phyloP scores from a whole-genome alignment of 192 early-diverging fungal species.

The Mortierella alpina region DNA sequence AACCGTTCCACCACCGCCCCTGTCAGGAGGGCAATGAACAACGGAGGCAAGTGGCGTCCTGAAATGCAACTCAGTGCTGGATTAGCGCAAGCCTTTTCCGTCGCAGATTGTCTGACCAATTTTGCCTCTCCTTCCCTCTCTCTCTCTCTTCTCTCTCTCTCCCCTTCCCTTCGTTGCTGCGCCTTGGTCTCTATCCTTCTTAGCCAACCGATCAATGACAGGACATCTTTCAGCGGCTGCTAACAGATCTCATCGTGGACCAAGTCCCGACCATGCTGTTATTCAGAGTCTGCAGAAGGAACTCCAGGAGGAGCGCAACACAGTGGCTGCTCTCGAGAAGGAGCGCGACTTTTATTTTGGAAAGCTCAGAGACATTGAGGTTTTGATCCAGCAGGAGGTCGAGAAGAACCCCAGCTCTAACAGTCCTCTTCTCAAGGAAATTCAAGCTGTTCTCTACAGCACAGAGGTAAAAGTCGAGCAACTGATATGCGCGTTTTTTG shows the following conservation, averaged over 20 bases:
- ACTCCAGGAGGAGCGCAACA: slow-evolving; percentile 82
- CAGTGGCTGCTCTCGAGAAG: slow-evolving; percentile 93
- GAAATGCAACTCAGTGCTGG: no score
- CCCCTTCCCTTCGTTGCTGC: slow-evolving; percentile 27
- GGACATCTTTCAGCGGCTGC: slow-evolving; percentile 32
- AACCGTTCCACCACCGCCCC: slow-evolving; percentile 54
- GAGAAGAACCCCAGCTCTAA: slow-evolving; percentile 66
- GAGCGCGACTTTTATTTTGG: slow-evolving; percentile 98
- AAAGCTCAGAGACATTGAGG: slow-evolving; percentile 95
- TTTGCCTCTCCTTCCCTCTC: background rate
- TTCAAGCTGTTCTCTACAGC: slow-evolving; percentile 93
- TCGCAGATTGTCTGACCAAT: background rate
- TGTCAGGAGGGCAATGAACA: slow-evolving; percentile 55
- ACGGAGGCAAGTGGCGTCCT: slow-evolving; percentile 40
- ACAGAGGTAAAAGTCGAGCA: slow-evolving; percentile 67
- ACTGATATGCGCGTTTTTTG: background rate
- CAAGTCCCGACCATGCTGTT: slow-evolving; percentile 66
- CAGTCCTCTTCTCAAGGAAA: slow-evolving; percentile 73
- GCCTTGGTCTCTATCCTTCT: background rate
- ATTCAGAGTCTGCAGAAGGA: slow-evolving; percentile 83
- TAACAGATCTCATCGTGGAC: slow-evolving; percentile 44
- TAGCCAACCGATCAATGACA: slow-evolving; percentile 49
- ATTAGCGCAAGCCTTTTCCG: background rate
- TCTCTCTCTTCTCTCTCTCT: background rate
- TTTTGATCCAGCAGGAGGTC: slow-evolving; percentile 85